phyloP scores from a whole-genome alignment of 108 stramenopile species.

The Fistulifera pelliculosa region DNA sequence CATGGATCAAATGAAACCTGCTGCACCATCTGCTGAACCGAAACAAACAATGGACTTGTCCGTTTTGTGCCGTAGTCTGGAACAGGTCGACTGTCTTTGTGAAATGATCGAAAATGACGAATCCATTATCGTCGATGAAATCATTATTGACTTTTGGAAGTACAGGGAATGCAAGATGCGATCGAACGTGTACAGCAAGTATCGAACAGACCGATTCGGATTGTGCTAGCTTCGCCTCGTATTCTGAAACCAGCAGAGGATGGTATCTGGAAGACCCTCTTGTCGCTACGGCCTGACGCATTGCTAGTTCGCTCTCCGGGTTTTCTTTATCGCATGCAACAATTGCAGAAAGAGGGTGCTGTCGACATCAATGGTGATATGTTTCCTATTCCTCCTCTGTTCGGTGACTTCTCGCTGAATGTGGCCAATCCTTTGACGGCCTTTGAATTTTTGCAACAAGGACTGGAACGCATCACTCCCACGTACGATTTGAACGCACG shows the following conservation, averaged over 20 bases:
- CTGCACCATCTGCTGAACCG: neutral
- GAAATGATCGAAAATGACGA: conserved; percentile 4
- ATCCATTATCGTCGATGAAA: conserved; percentile 25
- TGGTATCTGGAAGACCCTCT: conserved; percentile 51
- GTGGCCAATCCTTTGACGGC: conserved; percentile 60
- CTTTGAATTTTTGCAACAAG: conserved; percentile 38
- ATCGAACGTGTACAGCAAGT: conserved; percentile 33
- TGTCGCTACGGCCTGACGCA: conserved; percentile 47
- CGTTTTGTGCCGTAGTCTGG: conserved; percentile 8
- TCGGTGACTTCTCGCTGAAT: conserved; percentile 70
- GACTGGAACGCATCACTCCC: conserved; percentile 43
- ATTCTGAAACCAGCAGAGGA: conserved; percentile 67
- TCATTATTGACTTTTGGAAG: conserved; percentile 74
- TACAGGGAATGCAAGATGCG: conserved; percentile 54
- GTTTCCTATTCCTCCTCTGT: conserved; percentile 49
- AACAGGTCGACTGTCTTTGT: neutral
- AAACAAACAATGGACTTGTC: neutral
- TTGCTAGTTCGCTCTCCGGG: conserved; percentile 61
- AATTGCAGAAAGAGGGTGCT: conserved; percentile 8
- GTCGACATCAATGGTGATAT: neutral
- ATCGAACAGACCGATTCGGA: conserved; percentile 11
- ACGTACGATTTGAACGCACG: conserved; percentile 54
- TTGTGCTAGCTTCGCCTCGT: conserved; percentile 58
- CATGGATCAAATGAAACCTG: neutral
- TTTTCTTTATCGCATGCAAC: conserved; percentile 37